phyloP scores from a whole-genome alignment of 164 flowering plant species.

The Nelumbo lutea region DNA sequence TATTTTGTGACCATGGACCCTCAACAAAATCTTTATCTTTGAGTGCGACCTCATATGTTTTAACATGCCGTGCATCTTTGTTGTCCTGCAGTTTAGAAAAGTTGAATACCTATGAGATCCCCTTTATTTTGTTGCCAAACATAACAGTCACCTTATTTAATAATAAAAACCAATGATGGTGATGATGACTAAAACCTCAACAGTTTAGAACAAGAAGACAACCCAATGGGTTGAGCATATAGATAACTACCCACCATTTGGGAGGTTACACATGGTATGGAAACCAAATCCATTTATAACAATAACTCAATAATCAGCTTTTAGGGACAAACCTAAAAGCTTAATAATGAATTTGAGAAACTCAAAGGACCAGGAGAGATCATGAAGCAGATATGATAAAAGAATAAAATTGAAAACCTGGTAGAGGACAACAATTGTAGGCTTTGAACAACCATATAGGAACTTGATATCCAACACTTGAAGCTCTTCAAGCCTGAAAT shows the following conservation, averaged over 20 bases:
- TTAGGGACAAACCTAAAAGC: not conserved
- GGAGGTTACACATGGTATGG: not conserved
- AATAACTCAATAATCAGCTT: not conserved
- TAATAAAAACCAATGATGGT: not conserved
- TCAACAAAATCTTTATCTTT: slow-evolving; percentile 96
- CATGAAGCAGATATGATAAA: not conserved
- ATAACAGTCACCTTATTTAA: not conserved
- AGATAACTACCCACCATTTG: not conserved
- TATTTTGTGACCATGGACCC: slow-evolving; percentile 96
- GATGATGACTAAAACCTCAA: no score
- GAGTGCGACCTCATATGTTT: slow-evolving; percentile 87
- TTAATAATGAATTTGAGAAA: no score
- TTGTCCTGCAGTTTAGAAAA: slow-evolving; percentile 64
- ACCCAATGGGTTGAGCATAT: not conserved
- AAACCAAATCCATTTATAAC: not conserved
- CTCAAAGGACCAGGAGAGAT: no score
- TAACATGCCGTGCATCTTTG: slow-evolving; percentile 93
- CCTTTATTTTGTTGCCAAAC: not conserved
- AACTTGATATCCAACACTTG: slow-evolving; percentile 98
- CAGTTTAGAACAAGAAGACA: not conserved
- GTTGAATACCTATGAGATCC: not conserved
- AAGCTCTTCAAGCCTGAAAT: slow-evolving; percentile 95
- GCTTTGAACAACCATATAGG: slow-evolving; percentile 86
- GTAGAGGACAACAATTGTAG: slow-evolving; percentile 94
- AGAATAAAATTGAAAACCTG: slow-evolving; percentile 49